Percentiles rank a stretch among this genome's conserved stretches.
Evolutionary conservation across 768 basidiomycete genomes (phyloP).

Genomic region (Melanogaster broomeanus): DNA sequence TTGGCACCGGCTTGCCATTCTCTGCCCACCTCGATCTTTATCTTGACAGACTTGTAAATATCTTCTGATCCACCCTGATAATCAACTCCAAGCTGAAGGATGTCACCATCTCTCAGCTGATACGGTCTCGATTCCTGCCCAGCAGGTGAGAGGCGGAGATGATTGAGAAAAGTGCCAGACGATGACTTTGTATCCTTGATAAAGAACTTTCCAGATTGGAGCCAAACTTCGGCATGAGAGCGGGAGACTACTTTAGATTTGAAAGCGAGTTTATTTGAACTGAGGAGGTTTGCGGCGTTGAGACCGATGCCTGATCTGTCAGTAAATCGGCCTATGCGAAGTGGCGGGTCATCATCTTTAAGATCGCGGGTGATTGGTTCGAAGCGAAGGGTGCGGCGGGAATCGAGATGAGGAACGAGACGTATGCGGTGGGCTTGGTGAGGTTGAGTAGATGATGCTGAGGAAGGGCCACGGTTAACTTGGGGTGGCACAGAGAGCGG

Average conservation of each 20-base stretch:
- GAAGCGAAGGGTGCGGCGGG: conserved; percentile 84
- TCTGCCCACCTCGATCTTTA: conserved; percentile 84
- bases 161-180: conserved; percentile 94
- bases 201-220: conserved; percentile 70
- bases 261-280: conserved; percentile 88
- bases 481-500: conserved; percentile 23
- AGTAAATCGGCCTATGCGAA: conserved; percentile 94
- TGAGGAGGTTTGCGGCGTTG: conserved; percentile 64
- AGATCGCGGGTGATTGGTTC: conserved; percentile 91
- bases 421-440: conserved; percentile 71
- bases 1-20: conserved; percentile 91
- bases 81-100: conserved; percentile 94
- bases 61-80: conserved; percentile 98
- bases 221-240: conserved; percentile 94
- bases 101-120: conserved; percentile 88
- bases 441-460: conserved; percentile 15
- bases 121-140: conserved; percentile 77
- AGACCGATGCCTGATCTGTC: conserved; percentile 74
- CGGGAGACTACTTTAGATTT: conserved; percentile 94
- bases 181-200: conserved; percentile 89
- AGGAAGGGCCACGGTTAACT: conserved; percentile 19
- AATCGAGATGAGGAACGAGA: conserved; percentile 94
- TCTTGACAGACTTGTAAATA: conserved; percentile 97
- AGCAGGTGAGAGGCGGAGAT: conserved; percentile 83
- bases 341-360: conserved; percentile 60